Evolutionary conservation across 2,329 filamentous ascomycete species (phyloP).

Genomic region (Lachnellula subtilissima): DNA sequence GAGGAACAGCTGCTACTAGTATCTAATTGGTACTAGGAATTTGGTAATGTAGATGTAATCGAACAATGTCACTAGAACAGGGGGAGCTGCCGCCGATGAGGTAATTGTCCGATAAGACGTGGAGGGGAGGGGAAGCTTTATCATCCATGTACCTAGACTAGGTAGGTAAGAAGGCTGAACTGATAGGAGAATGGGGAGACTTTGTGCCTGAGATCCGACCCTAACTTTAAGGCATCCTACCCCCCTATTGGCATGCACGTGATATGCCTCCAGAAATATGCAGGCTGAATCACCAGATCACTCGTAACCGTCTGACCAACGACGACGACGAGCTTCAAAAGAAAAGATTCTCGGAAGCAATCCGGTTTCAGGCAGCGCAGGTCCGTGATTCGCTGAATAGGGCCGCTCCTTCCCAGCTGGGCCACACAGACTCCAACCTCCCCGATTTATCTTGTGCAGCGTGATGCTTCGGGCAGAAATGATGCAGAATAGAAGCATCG

Average conservation of each 20-base stretch:
- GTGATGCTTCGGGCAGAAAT: neutral
- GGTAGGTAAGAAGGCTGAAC: too few relatives aligned
- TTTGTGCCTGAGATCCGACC: too few relatives aligned
- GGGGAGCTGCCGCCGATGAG: slow-evolving; percentile 8
- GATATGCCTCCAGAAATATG: too few relatives aligned
- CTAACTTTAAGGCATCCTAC: too few relatives aligned
- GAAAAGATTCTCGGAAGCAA: neutral
- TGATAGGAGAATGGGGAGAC: neutral
- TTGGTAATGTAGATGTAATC: slow-evolving; percentile 21
- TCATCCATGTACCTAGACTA: neutral
- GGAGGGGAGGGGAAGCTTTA: slow-evolving; percentile 8
- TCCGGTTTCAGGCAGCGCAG: neutral
- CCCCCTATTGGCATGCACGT: too few relatives aligned
- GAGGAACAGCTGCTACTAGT: neutral
- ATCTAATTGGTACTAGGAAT: slow-evolving; percentile 12
- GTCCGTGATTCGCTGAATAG: neutral
- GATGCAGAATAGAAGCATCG: too few relatives aligned
- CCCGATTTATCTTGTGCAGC: neutral
- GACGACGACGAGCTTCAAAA: neutral
- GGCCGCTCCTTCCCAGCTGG: neutral
- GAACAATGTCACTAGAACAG: slow-evolving; percentile 5
- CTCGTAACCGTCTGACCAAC: neutral
- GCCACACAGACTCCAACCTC: neutral
- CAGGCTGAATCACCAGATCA: neutral
- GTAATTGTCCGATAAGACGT: slow-evolving; percentile 9